Base-by-base conservation (phyloP, 345 rosid genomes). In the Salix brachista region DNA sequence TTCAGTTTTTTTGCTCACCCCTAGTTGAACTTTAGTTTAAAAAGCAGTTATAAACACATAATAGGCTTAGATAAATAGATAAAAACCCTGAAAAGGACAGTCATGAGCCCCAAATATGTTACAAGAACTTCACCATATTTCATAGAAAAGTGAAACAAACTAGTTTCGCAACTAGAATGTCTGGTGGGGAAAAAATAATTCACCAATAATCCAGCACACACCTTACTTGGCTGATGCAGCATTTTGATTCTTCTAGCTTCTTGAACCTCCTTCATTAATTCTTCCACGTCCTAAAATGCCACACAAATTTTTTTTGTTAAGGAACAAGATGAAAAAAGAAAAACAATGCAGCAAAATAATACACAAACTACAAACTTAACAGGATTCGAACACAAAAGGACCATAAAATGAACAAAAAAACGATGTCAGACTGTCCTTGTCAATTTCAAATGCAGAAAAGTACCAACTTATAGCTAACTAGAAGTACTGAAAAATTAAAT, bases 151-250 rank as follows among this genome's bases (percentile, higher is more conserved):
- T 28, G 37, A 52, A 67, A 42, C 52, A 46, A 39, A 21, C 16
- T 46, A 68, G 12, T 58, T 32, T n/a, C 7, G 0, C 14, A 23
- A 50, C 28, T 50, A 30, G 16, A 25, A 48, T 8, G 9, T 34
- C 48, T 19, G 4, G 25, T 23, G 17, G 37, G 14, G 34, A 3
- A 32, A 32, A 82, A 81, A 48, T 9, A 66, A 56, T 81, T 39
- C 16, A 76, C 16, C 66, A 77, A 60, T 69, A 60, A 67, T 70
- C 48, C 18, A 37, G 72, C 71, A 80, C 70, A 66, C 39, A 96
- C 99, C 98, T 89, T 92, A 95, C 98, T 96, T 77, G 99, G 97
- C 83, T 89, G 97, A 86, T 96, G 99, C 85, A 96, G 86, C 98
- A 96, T 92, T 86, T 91, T 92, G 86, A 96, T 96, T 79, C 98